phyloP scores from a whole-genome alignment of 768 basidiomycete species.

The Podaxis sp. region DNA sequence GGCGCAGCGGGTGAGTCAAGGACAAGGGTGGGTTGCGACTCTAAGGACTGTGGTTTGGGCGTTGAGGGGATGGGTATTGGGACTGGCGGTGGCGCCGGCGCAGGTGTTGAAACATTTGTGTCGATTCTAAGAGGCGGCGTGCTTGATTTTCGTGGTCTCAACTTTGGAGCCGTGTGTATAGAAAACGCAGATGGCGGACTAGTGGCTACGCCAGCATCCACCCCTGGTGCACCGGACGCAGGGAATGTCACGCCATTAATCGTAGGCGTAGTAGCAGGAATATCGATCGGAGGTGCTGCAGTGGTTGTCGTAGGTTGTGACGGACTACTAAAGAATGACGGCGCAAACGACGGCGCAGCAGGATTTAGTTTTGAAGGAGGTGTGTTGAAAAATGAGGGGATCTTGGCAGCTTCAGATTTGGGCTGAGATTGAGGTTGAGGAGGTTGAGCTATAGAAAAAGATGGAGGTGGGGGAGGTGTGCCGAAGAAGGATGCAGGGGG shows the following conservation, averaged over 20 bases:
- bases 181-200: constrained; percentile 1
- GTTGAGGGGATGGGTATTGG: constrained; percentile 19
- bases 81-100: constrained; percentile 16
- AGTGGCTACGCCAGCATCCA: background rate
- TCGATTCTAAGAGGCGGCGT: constrained; percentile 38
- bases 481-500: background rate
- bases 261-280: background rate
- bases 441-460: background rate
- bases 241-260: background rate
- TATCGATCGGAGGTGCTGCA: constrained; percentile 4
- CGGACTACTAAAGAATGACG: constrained; percentile 7
- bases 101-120: constrained; percentile 21
- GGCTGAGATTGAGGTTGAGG: background rate
- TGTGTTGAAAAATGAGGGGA: background rate
- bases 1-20: constrained; percentile 33
- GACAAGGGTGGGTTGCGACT: background rate
- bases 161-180: constrained; percentile 2
- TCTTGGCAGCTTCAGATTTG: background rate
- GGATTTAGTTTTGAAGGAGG: constrained; percentile 22
- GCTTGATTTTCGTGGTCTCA: constrained; percentile 18
- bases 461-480: background rate
- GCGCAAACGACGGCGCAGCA: constrained; percentile 25
- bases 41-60: background rate
- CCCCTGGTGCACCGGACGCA: background rate
- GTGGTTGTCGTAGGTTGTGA: constrained; percentile 5